Evolutionary conservation across 495 filamentous ascomycete genomes (phyloP).

Genomic region (Saxophila tyrrhenica): DNA sequence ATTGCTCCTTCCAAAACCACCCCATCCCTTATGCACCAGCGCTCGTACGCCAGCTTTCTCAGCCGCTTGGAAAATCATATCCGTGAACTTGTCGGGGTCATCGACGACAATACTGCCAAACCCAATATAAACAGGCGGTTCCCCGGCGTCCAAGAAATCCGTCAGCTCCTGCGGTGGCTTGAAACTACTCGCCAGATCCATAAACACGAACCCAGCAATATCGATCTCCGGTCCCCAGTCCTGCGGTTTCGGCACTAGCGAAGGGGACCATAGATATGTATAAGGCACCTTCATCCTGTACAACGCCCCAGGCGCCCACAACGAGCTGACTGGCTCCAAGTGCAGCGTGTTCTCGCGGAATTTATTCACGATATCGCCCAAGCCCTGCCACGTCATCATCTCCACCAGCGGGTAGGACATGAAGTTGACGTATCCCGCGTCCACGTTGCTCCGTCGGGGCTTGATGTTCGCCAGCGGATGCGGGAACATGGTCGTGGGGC

Average conservation of each 20-base stretch:
- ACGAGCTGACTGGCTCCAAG: constrained; percentile 25
- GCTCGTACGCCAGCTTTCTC: constrained; percentile 28
- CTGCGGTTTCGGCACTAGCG: constrained; percentile 29
- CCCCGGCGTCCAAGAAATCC: constrained; percentile 28
- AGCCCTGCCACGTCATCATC: constrained; percentile 26
- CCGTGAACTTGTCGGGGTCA: constrained; percentile 29
- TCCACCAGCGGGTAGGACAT: constrained; percentile 56
- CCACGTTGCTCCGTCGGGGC: constrained; percentile 25
- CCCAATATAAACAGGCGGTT: constrained; percentile 31
- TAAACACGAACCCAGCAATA: constrained; percentile 31
- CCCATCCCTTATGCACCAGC: constrained; percentile 32
- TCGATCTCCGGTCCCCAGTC: constrained; percentile 34
- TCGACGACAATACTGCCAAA: constrained; percentile 33
- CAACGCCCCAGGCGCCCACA: constrained; percentile 32
- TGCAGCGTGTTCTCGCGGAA: constrained; percentile 28
- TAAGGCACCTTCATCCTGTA: constrained; percentile 31
- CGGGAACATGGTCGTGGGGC: constrained; percentile 28
- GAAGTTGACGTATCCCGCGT: constrained; percentile 52
- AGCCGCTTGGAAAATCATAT: constrained; percentile 30
- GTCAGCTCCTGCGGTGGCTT: constrained; percentile 25
- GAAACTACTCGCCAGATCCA: constrained; percentile 28
- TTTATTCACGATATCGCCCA: constrained; percentile 31
- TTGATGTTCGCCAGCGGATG: constrained; percentile 35
- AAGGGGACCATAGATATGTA: constrained; percentile 31
- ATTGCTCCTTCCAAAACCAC: constrained; percentile 23